These are phyloP conservation scores for Saraca asoca DNA, from an alignment of 331 rosid genomes.

Conservation along the genomic window DNA sequence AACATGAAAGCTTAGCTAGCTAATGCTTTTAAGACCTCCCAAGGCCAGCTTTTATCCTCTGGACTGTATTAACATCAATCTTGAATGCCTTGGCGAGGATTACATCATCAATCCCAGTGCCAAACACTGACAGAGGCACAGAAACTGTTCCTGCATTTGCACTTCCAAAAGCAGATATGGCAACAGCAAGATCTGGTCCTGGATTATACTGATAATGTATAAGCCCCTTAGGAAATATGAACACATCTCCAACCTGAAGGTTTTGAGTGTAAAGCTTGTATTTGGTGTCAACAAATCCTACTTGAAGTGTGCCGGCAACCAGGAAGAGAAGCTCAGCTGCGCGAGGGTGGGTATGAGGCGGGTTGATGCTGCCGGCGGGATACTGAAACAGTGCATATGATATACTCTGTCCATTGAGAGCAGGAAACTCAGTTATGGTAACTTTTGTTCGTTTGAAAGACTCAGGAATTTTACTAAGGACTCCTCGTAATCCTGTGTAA, in stretches of 20 bases:
- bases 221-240: constrained; percentile 30
- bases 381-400: constrained; percentile 30
- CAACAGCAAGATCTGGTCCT: constrained; percentile 12
- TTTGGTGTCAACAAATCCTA: constrained; percentile 27
- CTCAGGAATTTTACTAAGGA: background rate
- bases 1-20: background rate
- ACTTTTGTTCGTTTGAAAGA: constrained; percentile 31
- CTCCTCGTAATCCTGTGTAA: background rate
- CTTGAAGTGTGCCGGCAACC: constrained; percentile 19
- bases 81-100: constrained; percentile 28
- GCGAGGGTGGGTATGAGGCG: constrained; percentile 28
- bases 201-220: constrained; percentile 34
- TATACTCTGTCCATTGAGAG: constrained; percentile 24
- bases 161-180: constrained; percentile 30
- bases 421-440: constrained; percentile 22
- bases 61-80: constrained; percentile 18
- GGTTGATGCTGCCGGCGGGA: constrained; percentile 27
- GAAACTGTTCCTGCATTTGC: constrained; percentile 35
- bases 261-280: constrained; percentile 16
- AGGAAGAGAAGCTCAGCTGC: constrained; percentile 31
- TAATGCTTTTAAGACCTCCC: background rate
- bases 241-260: constrained; percentile 29
- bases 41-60: constrained; percentile 12
- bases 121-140: constrained; percentile 5
- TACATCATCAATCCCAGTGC: constrained; percentile 20